phyloP scores from a whole-genome alignment of 2,329 filamentous ascomycete genomes.

The Microcyclospora pomicola region DNA sequence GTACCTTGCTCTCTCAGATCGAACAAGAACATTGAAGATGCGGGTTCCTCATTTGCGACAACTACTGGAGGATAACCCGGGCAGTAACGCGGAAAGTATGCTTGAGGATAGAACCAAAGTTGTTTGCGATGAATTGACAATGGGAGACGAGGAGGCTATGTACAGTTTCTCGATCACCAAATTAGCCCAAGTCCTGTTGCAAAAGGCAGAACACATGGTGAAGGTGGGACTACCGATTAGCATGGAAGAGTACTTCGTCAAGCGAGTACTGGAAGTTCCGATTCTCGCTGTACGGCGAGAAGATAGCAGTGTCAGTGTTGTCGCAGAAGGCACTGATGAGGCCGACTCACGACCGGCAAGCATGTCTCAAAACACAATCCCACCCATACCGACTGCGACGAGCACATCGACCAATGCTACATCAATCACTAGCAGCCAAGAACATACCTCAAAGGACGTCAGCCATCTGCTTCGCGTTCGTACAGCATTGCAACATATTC shows the following conservation, averaged over 20 bases:
- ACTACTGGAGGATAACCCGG: slow-evolving; percentile 29
- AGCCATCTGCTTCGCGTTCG: slow-evolving; percentile 48
- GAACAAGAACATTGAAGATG: slow-evolving; percentile 46
- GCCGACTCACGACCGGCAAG: slow-evolving; percentile 6
- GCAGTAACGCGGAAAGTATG: slow-evolving; percentile 30
- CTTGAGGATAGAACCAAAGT: slow-evolving; percentile 43
- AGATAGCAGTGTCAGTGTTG: slow-evolving; percentile 28
- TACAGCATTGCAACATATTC: slow-evolving; percentile 51
- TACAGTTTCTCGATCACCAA: slow-evolving; percentile 65
- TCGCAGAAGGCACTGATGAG: slow-evolving; percentile 10
- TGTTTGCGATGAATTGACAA: slow-evolving; percentile 49
- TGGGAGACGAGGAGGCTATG: slow-evolving; percentile 68
- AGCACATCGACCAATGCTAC: slow-evolving; percentile 14
- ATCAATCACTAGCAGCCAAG: slow-evolving; percentile 2
- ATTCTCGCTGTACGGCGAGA: slow-evolving; percentile 54
- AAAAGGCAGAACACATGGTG: slow-evolving; percentile 60
- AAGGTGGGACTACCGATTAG: slow-evolving; percentile 54
- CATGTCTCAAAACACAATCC: slow-evolving; percentile 7
- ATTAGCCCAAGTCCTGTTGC: slow-evolving; percentile 49
- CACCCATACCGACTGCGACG: slow-evolving; percentile 11
- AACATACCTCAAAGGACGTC: slow-evolving; percentile 19
- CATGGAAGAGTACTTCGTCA: slow-evolving; percentile 76
- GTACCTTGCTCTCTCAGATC: slow-evolving; percentile 52
- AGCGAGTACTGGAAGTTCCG: slow-evolving; percentile 60
- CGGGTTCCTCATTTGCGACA: slow-evolving; percentile 44